Base-by-base conservation (phyloP, 2,329 filamentous ascomycete genomes). In the Colletotrichum camelliae region DNA sequence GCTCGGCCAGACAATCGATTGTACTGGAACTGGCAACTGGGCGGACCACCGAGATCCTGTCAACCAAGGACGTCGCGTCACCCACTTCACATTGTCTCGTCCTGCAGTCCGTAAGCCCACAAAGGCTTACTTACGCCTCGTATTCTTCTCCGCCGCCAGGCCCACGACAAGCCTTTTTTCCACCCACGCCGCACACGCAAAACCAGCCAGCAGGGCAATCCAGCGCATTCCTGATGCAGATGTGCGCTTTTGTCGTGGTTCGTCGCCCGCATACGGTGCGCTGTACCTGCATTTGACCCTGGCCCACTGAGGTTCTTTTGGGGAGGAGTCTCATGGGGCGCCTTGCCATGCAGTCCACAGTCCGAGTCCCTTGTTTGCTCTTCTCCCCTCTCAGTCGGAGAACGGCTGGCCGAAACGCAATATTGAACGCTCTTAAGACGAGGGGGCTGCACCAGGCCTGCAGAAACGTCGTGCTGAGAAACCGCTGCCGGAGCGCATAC, bases 261-360 rank as follows among this genome's bases (percentile, higher is more conserved):
- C n/a, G 37, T 57, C 52, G 61, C 35, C 21, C 37, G 62, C 37
- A 57, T 60, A 71, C 48, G 43, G 58, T 74, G 68, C 68, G 55
- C 62, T 15, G 61, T 75, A 67, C 68, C 68, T 75, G 62, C 69
- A 67, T 75, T 29, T 64, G 27, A 43, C 55, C 65, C 24, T 72
- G 52, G 43, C 69, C 43, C 43, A 13, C 21, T 65, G 55, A 21
- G 29, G 31, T 72, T 61, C 55, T 48, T 68, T 60, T 35, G 37
- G 48, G 21, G 67, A 43, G 29, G 68, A 62, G 65, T 67, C 43
- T 67, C 33, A 62, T 67, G 73, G 73, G 73, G n/a, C 68, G n/a
- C 60, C 29, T 15, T 58, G 18, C 48, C n/a, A 57, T 37, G 29
- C 48, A 48, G 3, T 43, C 52, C 21, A 39, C 15, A 39, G 31